Conservation (phyloP, 306 rosid species). For the Dalbergia oliveri region DNA sequence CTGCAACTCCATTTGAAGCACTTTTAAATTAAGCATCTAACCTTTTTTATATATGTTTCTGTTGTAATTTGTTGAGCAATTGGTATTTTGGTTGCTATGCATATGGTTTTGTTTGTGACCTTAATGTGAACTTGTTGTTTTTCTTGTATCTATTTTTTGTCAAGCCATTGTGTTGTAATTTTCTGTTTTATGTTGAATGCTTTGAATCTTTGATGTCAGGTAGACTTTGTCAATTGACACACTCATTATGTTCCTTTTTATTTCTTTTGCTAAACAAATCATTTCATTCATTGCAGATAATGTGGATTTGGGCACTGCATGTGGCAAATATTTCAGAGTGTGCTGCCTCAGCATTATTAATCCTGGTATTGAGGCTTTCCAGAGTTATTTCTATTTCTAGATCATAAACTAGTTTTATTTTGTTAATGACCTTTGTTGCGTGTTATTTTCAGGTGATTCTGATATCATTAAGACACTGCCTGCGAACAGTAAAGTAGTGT, state of each 20-base stretch:
- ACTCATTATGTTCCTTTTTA: not conserved
- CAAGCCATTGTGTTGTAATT: not conserved
- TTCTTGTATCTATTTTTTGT: not conserved
- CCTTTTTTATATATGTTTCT: not conserved
- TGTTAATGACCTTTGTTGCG: not conserved
- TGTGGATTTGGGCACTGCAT: too few species aligned
- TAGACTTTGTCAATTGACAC: not conserved
- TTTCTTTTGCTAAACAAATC: not conserved
- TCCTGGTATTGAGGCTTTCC: conserved; percentile 56
- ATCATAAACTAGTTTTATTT: not conserved
- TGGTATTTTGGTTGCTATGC: not conserved
- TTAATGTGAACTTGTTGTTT: not conserved
- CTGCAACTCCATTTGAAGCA: not conserved
- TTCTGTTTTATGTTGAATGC: not conserved
- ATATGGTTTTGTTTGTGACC: too few species aligned
- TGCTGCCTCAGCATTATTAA: conserved; percentile 88
- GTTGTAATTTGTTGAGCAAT: not conserved
- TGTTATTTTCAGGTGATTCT: conserved; percentile 57
- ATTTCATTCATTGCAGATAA: not conserved
- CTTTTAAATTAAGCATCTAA: not conserved
- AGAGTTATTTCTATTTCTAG: not conserved
- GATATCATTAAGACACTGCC: conserved; percentile 63
- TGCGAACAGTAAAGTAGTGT: conserved; percentile 43
- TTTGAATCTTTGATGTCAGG: too few species aligned
- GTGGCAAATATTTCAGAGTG: conserved; percentile 87